Base-by-base conservation (phyloP, 176 grass and related monocot species). In the Carex kokanica region DNA sequence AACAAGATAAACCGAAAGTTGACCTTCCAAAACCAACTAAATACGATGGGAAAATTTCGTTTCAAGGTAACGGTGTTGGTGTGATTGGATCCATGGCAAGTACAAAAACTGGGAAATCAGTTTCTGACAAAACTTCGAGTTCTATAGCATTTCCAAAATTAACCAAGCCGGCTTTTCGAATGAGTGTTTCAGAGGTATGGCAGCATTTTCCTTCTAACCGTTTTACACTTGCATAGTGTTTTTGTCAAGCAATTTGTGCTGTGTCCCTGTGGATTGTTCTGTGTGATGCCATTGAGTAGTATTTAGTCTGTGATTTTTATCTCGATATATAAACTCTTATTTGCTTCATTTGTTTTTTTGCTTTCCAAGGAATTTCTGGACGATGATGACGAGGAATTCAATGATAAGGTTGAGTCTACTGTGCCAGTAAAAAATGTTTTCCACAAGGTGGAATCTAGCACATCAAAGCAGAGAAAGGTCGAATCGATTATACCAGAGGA, bases 351-450 rank as follows among this genome's bases (percentile, higher is more conserved):
- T 63, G 16, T 51, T 65, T 34, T n/a, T 49, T 27, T 24, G 11
- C 49, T 60, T 51, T 43, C 18, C 10, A 66, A 82, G 80, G 80
- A 82, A 45, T 67, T 66, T 51, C 13, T 31, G 12, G 80, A 67
- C 51, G 80, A 82, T 10, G 60, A 67, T 0, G 60, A 64, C 2
- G 63, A 82, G 71, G 71, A 74, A 47, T 25, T 32, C 36, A 49
- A 82, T 27, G 61, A 23, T 13, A 47, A 64, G 60, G 47, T 29
- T 49, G 80, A 82, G 80, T 17, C 61, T 31, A 68, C 61, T 11
- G 60, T 82, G 43, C 80, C 80, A 65, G 61, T 82, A 25, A 82
- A 67, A 82, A 82, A 68, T 65, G 61, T 82, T 36, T 82, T 82
- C 43, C 21, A 53, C 8, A 82, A 53, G 41, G 41, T 82, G 23